Evolutionary conservation across 495 filamentous ascomycete species (phyloP), one percentile per base, ranked within the genome.

Genomic region (Tuber umbilicatum): DNA sequence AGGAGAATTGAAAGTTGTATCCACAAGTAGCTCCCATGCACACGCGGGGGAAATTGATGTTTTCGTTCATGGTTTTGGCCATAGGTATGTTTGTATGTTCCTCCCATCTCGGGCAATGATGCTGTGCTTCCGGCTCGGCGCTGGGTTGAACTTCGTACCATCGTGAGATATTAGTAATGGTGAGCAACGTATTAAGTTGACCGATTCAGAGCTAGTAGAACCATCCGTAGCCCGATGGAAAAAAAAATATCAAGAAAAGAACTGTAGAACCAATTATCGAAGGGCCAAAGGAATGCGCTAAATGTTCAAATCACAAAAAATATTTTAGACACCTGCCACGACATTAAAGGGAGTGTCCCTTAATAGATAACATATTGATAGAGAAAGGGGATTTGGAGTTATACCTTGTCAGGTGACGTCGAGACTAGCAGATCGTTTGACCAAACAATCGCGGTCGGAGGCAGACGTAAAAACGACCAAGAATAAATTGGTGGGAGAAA

Each of bases 31-130:
- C 71, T 70, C 42, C 69, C 41, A 41, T 55, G 39, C 27, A 71
- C 70, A 69, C 69, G 69, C 60, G 72, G 60, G 9, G 35, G 69
- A 74, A 71, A 72, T 40, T 38, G 55, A 64, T 69, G 72, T 70
- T 81, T 74, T 78, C 81, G 81, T 40, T 80, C 75, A 37, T 80
- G 72, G 64, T 80, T 82, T 69, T 82, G 80, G 1, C 78, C 75
- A 43, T 69, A 71, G 75, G 64, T 79, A 74, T 72, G 45, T 69
- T 37, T 43, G 40, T 41, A 35, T 64, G 14, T 64, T 35, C 3
- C 27, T 72, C 42, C 69, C 72, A 70, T 69, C 69, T 50, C 9
- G 38, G 43, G 55, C 64, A 50, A 60, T 64, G 41, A 43, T 70
- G 14, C 3, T 7, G 50, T 5, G 50, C n/a, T 23, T 27, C 40